These are phyloP conservation scores for Yamadazyma jaroonii DNA, from an alignment of 1,139 yeast genomes.

Conservation along the genomic window DNA sequence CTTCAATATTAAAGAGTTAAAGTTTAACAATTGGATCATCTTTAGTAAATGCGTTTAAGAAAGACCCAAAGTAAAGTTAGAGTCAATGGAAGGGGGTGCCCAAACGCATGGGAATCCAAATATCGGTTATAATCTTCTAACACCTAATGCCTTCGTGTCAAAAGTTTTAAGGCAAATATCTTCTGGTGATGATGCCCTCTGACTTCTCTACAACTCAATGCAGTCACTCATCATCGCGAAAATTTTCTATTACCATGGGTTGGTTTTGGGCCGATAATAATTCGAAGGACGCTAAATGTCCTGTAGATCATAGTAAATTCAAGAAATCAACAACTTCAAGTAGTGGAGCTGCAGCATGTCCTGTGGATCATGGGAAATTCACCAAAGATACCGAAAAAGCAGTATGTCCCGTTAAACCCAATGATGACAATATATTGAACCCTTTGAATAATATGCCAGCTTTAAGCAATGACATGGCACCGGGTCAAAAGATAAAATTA, in stretches of 20 bases:
- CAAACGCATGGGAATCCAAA: too few relatives aligned
- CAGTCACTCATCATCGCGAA: constrained; percentile 5
- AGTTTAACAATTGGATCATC: too few relatives aligned
- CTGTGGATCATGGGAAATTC: constrained; percentile 19
- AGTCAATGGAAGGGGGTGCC: too few relatives aligned
- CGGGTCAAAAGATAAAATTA: constrained; percentile 75
- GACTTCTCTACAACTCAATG: neutral
- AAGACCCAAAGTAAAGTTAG: too few relatives aligned
- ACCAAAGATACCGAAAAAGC: neutral
- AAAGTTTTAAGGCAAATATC: neutral
- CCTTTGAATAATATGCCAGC: constrained; percentile 92
- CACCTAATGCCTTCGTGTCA: too few relatives aligned
- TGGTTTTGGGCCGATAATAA: constrained; percentile 71
- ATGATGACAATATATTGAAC: constrained; percentile 46
- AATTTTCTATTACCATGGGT: constrained; percentile 50
- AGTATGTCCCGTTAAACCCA: constrained; percentile 9
- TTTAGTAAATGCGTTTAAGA: too few relatives aligned
- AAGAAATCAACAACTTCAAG: too few relatives aligned
- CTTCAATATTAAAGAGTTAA: too few relatives aligned
- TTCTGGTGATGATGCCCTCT: neutral
- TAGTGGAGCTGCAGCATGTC: constrained; percentile 16
- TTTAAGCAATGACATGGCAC: constrained; percentile 63
- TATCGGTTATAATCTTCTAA: too few relatives aligned
- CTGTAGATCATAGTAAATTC: constrained; percentile 1
- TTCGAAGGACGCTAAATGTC: constrained; percentile 1